Base-by-base conservation (phyloP, 2,329 filamentous ascomycete species). In the Xylariaceae sp. region DNA sequence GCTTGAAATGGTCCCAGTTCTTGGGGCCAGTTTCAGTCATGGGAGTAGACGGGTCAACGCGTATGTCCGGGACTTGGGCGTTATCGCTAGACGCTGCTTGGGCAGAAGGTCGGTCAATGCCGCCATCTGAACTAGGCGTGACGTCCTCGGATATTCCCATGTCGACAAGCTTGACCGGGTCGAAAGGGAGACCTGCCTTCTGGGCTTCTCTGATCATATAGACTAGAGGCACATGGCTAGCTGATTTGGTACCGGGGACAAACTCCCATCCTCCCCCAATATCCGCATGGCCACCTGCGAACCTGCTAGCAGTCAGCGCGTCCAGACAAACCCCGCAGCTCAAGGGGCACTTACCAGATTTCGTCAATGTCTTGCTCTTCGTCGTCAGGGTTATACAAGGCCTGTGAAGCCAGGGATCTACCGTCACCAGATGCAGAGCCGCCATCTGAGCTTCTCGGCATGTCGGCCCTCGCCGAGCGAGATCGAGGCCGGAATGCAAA, bases 221-320 rank as follows among this genome's bases (percentile, higher is more conserved):
- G 0, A 79, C 71, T 2, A 85, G 63, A 0, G 80, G 78, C 2
- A 79, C 68, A 45, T 85, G 80, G 43, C 77, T 83, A 16, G 83
- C 64, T 6, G 78, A 69, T 50, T 83, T 82, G 16, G 65, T 68
- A 1, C 64, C 63, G 0, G 63, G 55, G 0, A 74, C 59, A 4
- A 71, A 60, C 31, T 74, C 72, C 83, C 83, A 88, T 0, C 84
- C 84, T 8, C 84, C 84, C 1, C 84, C 84, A 19, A 89, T 77
- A 42, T 90, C 84, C 2, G 76, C 84, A 42, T 93, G 85, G 9
- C 80, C 78, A 7, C 85, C 85, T 0, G 83, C 69, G 48, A 92
- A 92, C 53, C 53, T 38, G 19, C 15, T 15, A 18, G 27, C 12
- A 30, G 8, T 11, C n/a, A 11, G 8, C 33, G 43, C 42, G 43